Evolutionary conservation across 2,329 filamentous ascomycete species (phyloP), one percentile per base, ranked within the genome.

Genomic region (Cadophora sp.): DNA sequence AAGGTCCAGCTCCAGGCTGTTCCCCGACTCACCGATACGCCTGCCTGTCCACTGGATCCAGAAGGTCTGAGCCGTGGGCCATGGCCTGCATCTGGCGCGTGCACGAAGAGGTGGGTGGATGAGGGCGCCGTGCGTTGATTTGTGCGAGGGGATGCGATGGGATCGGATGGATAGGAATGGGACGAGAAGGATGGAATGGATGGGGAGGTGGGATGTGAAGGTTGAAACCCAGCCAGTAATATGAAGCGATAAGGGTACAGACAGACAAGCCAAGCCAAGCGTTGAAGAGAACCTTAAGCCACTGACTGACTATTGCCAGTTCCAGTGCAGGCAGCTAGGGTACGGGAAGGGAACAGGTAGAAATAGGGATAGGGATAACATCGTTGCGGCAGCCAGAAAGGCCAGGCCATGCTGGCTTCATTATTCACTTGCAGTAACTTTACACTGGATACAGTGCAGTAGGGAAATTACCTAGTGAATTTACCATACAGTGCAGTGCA

Each of bases 31-130:
- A 53, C 50, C 16, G 50, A 53, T 5, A 53, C 24, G 50, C 50
- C 33, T 53, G 50, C 50, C 50, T 33, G n/a, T n/a, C n/a, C n/a
- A n/a, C n/a, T n/a, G n/a, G n/a, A 14, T 53, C n/a, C 50, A n/a
- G 27, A 53, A 30, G 24, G 11, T 53, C 24, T 53, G 13, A 16
- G 20, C 18, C 11, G 33, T 39, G 30, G 53, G 36, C 53, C 36
- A 58, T 58, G 33, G 53, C 53, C 53, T 41, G 53, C 33, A 39
- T 58, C 33, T 9, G 53, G 53, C 53, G 53, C 53, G 53, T 58
- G 53, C 33, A 58, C 53, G 53, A 58, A 22, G n/a, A 41, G 33
- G 27, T 1, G 27, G 27, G 27, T 3, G 4, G 27, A 30, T 3
- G 27, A 30, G 4, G 53, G 33, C 53, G 30, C 22, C 36, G 53